phyloP scores from a whole-genome alignment of 306 rosid genomes.

The Trifolium fragiferum region DNA sequence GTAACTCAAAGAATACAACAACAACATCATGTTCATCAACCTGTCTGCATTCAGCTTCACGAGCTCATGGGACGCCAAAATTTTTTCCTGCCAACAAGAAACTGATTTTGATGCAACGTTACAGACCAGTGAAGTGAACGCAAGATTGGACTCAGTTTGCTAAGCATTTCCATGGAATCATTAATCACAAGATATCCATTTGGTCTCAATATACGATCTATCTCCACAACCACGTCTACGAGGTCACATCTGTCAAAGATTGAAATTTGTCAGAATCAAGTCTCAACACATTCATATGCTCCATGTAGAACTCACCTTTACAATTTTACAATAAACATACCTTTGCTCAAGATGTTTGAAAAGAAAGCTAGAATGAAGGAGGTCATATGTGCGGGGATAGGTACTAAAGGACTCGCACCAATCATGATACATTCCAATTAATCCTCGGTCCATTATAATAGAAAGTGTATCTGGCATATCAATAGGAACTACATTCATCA shows the following conservation, averaged over 20 bases:
- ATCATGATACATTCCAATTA: constrained; percentile 90
- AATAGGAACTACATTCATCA: constrained; percentile 87
- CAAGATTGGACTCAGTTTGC: constrained; percentile 64
- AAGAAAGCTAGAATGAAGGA: constrained; percentile 82
- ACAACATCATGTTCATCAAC: background rate
- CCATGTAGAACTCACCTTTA: background rate
- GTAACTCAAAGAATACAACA: background rate
- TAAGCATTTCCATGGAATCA: constrained; percentile 68
- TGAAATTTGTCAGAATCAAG: constrained; percentile 31
- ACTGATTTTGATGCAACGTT: constrained; percentile 54
- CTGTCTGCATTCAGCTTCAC: constrained; percentile 30
- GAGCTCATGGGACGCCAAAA: constrained; percentile 75
- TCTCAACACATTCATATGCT: background rate
- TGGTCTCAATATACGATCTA: constrained; percentile 90
- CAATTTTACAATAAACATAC: constrained; percentile 50
- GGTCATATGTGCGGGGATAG: constrained; percentile 90
- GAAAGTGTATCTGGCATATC: constrained; percentile 73
- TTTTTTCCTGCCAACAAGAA: constrained; percentile 75
- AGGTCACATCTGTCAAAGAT: constrained; percentile 69
- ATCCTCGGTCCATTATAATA: constrained; percentile 76
- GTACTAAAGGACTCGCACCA: constrained; percentile 95
- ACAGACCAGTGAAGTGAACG: constrained; percentile 84
- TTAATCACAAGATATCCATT: constrained; percentile 74
- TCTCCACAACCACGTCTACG: constrained; percentile 65
- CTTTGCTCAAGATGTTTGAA: constrained; percentile 62